Conservation (phyloP, 108 stramenopile species). For the Nannochloropsis salina region DNA sequence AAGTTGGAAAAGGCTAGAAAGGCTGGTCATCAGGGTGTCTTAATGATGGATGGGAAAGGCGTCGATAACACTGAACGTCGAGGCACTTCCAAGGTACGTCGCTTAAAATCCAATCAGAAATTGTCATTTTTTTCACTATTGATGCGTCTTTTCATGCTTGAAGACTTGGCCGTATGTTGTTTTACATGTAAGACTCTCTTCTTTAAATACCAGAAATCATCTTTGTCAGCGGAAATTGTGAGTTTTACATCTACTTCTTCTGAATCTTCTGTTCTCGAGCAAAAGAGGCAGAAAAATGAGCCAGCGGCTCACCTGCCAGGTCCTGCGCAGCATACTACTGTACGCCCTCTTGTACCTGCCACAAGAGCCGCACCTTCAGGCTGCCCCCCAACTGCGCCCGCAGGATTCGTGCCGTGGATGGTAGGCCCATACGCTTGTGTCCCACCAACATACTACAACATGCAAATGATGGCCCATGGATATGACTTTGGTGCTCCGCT, state of each 20-base stretch:
- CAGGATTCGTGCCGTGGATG: too few species aligned
- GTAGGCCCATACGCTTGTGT: too few species aligned
- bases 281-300: background rate
- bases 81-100: background rate
- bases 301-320: too few species aligned
- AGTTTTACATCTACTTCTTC: background rate
- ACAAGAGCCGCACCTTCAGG: too few species aligned
- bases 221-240: background rate
- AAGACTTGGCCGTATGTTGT: background rate
- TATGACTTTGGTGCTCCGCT: too few species aligned
- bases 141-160: background rate
- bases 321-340: too few species aligned
- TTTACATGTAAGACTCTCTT: background rate
- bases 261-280: background rate
- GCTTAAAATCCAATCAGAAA: too few species aligned
- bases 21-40: conserved; percentile 11
- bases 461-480: too few species aligned
- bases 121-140: background rate
- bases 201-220: background rate
- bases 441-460: too few species aligned
- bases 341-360: too few species aligned
- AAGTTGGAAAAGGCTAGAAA: conserved; percentile 32
- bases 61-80: conserved; percentile 9
- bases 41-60: conserved; percentile 20
- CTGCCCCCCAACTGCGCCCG: too few species aligned